Evolutionary conservation across 176 grass and related monocot genomes (phyloP), one percentile per base, ranked within the genome.

Genomic region (Oryza nivara): DNA sequence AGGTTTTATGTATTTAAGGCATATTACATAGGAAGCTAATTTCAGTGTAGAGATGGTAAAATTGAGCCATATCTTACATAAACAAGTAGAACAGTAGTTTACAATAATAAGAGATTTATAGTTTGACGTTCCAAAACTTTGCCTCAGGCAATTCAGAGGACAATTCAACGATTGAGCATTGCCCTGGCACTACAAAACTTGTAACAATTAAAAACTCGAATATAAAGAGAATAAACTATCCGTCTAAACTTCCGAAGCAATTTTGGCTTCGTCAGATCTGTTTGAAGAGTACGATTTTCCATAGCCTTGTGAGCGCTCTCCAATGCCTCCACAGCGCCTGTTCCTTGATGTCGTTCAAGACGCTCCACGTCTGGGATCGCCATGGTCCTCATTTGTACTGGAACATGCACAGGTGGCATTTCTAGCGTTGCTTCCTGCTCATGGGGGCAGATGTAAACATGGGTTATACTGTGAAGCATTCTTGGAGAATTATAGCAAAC

Each of bases 341-440:
- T 44, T 34, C 72, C 26, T 13, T 10, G 9, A 16, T 19, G 43
- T 35, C 45, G 11, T 28, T 76, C 6, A 14, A 9, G 46, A 3
- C 48, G 19, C 40, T 22, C 65, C 28, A 38, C 6, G 3, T 17
- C 63, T 52, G 63, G 17, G 49, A 61, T 64, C 28, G 6, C 83
- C 10, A 22, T 38, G 35, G 30, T 46, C 67, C 16, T 34, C 44
- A 1, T 32, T 32, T 72, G 1, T 64, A 63, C 4, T 43, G 78
- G 52, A 77, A 65, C 67, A 22, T 68, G 19, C 51, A 65, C 11
- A 38, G 32, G 22, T 73, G 45, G 25, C 0, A 8, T 7, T 36
- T 64, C 64, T 83, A 90, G 5, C 74, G 80, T 40, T 63, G 79
- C 63, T 90, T 90, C 74, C 88, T 90, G 88, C 80, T 40, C 68